A percentile compares a stretch with the other conserved stretches of the same genome.
Evolutionary conservation across 768 basidiomycete species (phyloP).

Genomic region (Clitopilus hobsonii): DNA sequence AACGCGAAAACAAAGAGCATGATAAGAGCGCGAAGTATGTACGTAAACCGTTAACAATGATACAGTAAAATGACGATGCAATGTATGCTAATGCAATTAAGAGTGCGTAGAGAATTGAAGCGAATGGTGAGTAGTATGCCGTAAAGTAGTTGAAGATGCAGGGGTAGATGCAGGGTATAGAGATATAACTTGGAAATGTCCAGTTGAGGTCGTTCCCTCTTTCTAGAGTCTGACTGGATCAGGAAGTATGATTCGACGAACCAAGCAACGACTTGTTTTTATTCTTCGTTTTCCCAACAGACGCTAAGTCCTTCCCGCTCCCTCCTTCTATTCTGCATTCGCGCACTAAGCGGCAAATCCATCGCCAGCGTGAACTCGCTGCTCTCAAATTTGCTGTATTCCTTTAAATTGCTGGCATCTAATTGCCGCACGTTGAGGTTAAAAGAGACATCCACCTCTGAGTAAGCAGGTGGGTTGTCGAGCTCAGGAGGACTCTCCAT

Average conservation of each 20-base stretch:
- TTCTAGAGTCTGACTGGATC: neutral
- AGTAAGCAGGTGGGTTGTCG: slow-evolving; percentile 10
- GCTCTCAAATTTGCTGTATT: slow-evolving; percentile 16
- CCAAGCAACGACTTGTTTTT: no score
- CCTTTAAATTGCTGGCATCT: slow-evolving; percentile 11
- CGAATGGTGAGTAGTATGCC: neutral
- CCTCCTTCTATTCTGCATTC: slow-evolving; percentile 5
- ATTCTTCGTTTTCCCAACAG: neutral
- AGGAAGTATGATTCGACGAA: no score
- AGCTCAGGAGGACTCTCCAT: slow-evolving; percentile 7
- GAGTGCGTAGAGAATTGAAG: neutral
- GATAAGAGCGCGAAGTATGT: neutral
- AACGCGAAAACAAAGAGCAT: neutral
- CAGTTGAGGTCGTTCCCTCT: no score
- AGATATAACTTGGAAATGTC: no score
- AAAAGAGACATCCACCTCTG: slow-evolving; percentile 14
- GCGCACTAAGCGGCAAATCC: slow-evolving; percentile 29
- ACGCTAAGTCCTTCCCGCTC: neutral
- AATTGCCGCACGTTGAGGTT: slow-evolving; percentile 14
- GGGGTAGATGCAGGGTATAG: neutral
- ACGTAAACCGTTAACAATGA: neutral
- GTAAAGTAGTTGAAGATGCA: neutral
- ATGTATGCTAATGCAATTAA: neutral
- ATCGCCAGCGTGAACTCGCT: slow-evolving; percentile 43
- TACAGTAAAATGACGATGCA: neutral